Base-by-base conservation (phyloP, 1,139 yeast genomes). In the Hyphopichia pseudoburtonii region DNA sequence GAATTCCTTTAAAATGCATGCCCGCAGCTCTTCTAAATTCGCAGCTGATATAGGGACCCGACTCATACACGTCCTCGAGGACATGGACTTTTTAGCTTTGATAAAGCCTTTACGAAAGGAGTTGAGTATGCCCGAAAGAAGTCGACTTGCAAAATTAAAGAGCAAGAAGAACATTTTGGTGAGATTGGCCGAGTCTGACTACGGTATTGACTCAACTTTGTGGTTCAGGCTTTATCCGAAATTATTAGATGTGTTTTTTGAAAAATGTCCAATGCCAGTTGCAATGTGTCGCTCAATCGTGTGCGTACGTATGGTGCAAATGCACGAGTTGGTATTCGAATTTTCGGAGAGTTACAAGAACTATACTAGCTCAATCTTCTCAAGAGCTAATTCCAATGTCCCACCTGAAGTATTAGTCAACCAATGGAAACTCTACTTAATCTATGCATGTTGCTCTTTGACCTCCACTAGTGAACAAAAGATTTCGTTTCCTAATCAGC, bases 241-340 rank as follows among this genome's bases (percentile, higher is more conserved):
- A 32, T 64, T 94, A 4, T 64, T 92, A 33, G 80, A 76, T 30
- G 71, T 80, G 2, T 80, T 94, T 44, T 89, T 87, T 48, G 88
- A 82, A 42, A 75, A 73, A 37, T 90, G 95, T 53, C 97, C 98
- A 0, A 83, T 92, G 57, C 94, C 96, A 0, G 89, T 92, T 54
- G 98, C 97, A 0, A 70, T 92, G 43, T 88, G 96, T 47, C 78
- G 99, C 12, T 85, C 95, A n/a, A 82, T 86, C 44, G 94, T 94
- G 11, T 90, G 97, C 60, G 85, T 86, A 10, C 64, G 97, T 35
- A 62, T 94, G 43, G 95, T 90, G 5, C 96, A 88, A 51, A 80
- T 92, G 75, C 95, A 90, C 56, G 96, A 88, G 50, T 76, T 80
- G 14, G 77, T 90, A 8, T 69, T 81, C 28, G 80, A 78, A 12